Evolutionary conservation across 768 basidiomycete species (phyloP), one percentile per base, ranked within the genome.

Genomic region (Xerocomus spinulosus): DNA sequence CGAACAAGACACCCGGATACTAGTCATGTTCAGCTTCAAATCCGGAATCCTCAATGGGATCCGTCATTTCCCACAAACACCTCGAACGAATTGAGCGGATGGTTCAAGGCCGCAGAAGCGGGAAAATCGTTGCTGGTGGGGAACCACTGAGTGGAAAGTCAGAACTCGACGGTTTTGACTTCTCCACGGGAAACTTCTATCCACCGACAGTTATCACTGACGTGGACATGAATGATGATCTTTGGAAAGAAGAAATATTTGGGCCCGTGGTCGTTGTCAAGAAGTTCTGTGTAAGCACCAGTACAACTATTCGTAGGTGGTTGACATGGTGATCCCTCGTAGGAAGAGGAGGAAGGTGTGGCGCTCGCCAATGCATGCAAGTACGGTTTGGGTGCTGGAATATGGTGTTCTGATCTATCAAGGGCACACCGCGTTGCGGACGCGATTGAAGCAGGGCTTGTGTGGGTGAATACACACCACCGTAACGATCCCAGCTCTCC

Each of bases 401-500:
- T 93, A 40, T 93, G 89, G 89, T 90, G 88, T 4, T 70, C 73
- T 24, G 73, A 89, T 63, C 60, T 92, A 26, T 83, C 87, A 0
- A 74, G 81, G 46, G 89, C 85, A 9, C 88, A 92, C 60, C 81
- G 85, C 4, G 77, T 90, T 3, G 77, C 89, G 6, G 76, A 75
- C 42, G 70, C 71, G 28, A 81, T 93, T 29, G 75, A 92, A 54
- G 72, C 83, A 15, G 91, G 91, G 5, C 59, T 92, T 25, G 85
- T 87, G 37, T 93, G 91, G 91, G 79, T 92, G 30, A 92, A 93
- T 61, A 90, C 86, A 0, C 88, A 92, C 55, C 91, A 93, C 59
- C 78, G 90, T 38, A 92, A 93, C 56, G 89, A 92, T 60, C 91
- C 91, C 8, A 86, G 85, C 53, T 90, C 87, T 26, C 89, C 91